A percentile compares a stretch with the other conserved stretches of the same genome.
Conservation (phyloP, 495 filamentous ascomycete genomes). For the Hypoxylon trugodes region DNA sequence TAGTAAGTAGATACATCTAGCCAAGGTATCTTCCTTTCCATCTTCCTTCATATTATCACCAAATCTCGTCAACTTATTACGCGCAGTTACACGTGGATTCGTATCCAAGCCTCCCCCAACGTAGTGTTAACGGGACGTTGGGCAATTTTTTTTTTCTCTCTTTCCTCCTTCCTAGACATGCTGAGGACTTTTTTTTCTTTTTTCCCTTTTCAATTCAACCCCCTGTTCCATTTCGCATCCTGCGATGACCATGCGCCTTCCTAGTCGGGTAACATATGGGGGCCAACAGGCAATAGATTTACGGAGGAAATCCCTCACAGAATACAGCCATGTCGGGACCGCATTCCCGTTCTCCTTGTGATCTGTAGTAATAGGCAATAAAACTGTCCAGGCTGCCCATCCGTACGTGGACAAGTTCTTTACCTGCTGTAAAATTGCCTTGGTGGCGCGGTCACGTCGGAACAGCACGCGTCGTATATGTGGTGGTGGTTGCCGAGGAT, state of each 20-base stretch:
- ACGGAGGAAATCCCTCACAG: constrained; percentile 27
- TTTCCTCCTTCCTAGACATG: not conserved
- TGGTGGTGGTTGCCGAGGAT: constrained; percentile 22
- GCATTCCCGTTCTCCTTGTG: constrained; percentile 2
- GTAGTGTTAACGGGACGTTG: not conserved
- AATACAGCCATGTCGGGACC: constrained; percentile 5
- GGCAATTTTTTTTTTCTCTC: not conserved
- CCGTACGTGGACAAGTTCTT: constrained; percentile 13
- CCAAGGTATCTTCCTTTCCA: constrained; percentile 11
- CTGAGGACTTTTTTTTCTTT: constrained; percentile 9
- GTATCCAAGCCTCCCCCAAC: constrained; percentile 6
- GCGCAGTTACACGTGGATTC: constrained; percentile 38
- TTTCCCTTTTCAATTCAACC: constrained; percentile 14
- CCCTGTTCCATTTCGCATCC: constrained; percentile 30
- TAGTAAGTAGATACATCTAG: not conserved
- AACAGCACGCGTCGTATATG: constrained; percentile 31
- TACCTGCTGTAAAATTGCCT: constrained; percentile 12
- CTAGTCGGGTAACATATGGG: constrained; percentile 27
- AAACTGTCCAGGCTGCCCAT: constrained; percentile 12
- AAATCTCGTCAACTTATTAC: constrained; percentile 20
- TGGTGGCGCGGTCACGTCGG: constrained; percentile 30
- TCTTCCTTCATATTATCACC: not conserved
- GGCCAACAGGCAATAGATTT: constrained; percentile 4
- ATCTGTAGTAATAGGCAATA: constrained; percentile 5
- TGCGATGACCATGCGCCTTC: constrained; percentile 16